Evolutionary conservation across 148 eudicot genomes (phyloP).

Genomic region (Rhododendron griersonianum): DNA sequence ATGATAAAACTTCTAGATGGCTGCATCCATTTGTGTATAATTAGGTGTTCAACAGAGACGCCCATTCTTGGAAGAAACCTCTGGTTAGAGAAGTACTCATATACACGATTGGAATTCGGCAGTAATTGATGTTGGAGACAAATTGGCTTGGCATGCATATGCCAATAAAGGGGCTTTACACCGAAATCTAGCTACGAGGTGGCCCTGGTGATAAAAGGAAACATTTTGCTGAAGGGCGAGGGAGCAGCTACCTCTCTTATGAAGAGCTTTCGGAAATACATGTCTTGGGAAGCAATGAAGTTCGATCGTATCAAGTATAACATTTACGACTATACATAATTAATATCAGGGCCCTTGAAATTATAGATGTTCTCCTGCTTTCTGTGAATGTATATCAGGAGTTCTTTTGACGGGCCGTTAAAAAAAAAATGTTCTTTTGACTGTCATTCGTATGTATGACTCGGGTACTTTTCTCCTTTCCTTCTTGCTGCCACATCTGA

Average conservation of each 20-base stretch:
- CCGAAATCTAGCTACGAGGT: background rate
- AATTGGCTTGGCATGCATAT: background rate
- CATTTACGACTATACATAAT: background rate
- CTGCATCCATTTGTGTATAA: background rate
- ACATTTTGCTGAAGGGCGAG: background rate
- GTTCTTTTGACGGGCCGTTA: background rate
- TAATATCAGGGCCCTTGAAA: background rate
- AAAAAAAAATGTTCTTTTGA: background rate
- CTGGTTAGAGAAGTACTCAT: background rate
- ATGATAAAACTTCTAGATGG: background rate
- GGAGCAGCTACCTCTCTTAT: background rate
- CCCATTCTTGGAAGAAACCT: background rate
- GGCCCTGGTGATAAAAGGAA: background rate
- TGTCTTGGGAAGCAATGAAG: background rate
- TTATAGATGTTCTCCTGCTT: background rate
- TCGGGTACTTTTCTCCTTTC: background rate
- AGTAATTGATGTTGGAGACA: background rate
- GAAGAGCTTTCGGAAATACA: background rate
- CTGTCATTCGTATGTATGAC: background rate
- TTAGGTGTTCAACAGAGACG: background rate
- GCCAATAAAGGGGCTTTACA: background rate
- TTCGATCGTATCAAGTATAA: background rate
- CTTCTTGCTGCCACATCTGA: background rate
- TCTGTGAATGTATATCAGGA: background rate
- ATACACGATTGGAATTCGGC: background rate